These are phyloP conservation scores for Hypoxylon sp. DNA, from an alignment of 2,329 filamentous ascomycete genomes.

Conservation along the genomic window DNA sequence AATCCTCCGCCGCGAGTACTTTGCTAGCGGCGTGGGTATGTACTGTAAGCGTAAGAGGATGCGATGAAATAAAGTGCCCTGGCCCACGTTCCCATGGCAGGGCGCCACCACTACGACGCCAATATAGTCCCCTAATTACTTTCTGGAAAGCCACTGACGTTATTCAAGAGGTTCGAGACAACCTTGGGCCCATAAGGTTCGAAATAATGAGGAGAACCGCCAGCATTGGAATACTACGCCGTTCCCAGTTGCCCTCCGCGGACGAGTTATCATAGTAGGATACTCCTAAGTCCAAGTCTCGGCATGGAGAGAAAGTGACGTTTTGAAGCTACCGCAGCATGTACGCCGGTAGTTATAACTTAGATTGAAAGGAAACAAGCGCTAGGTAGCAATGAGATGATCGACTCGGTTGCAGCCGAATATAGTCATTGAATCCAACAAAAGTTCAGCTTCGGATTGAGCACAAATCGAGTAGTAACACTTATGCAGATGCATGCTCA, in stretches of 20 bases:
- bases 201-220: conserved; percentile 32
- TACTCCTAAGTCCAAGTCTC: conserved; percentile 35
- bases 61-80: conserved; percentile 31
- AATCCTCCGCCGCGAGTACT: conserved; percentile 35
- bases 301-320: conserved; percentile 39
- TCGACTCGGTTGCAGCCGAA: conserved; percentile 48
- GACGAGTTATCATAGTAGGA: conserved; percentile 28
- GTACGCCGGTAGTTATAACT: conserved; percentile 43
- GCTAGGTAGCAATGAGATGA: conserved; percentile 41
- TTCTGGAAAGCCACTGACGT: conserved; percentile 43
- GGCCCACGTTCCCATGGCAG: conserved; percentile 33
- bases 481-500: conserved; percentile 36
- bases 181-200: conserved; percentile 19
- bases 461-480: conserved; percentile 38
- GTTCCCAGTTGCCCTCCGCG: conserved; percentile 38
- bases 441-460: conserved; percentile 37
- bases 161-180: conserved; percentile 31
- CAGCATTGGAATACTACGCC: conserved; percentile 35
- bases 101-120: conserved; percentile 38
- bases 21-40: conserved; percentile 36
- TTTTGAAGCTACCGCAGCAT: conserved; percentile 37
- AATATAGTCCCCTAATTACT: conserved; percentile 28
- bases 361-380: conserved; percentile 35
- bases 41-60: conserved; percentile 29
- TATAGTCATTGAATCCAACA: conserved; percentile 46